A percentile compares a stretch with the other conserved stretches of the same genome.
These are phyloP conservation scores for Noccaea caerulescens DNA, from an alignment of 345 rosid species.

Conservation along the genomic window DNA sequence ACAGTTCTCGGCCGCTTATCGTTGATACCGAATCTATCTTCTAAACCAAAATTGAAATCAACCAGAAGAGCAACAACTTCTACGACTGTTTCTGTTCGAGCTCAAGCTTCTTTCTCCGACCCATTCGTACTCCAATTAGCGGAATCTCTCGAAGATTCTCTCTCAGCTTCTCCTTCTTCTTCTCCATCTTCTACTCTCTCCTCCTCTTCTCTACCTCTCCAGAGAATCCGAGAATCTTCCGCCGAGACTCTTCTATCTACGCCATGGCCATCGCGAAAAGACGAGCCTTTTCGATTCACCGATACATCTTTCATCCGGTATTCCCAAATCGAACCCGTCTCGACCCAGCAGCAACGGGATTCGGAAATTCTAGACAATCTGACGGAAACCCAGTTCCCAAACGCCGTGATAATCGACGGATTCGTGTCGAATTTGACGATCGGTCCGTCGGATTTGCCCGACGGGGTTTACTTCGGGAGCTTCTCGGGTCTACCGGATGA, in stretches of 20 bases:
- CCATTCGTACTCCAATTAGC: constrained; percentile 86
- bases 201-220: constrained; percentile 51
- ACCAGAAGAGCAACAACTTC: constrained; percentile 37
- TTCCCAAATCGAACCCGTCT: constrained; percentile 65
- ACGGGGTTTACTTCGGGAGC: constrained; percentile 79
- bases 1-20: constrained; percentile 46
- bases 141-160: constrained; percentile 86
- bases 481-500: constrained; percentile 52
- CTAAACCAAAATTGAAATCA: constrained; percentile 38
- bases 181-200: constrained; percentile 18
- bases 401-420: constrained; percentile 69
- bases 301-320: constrained; percentile 73
- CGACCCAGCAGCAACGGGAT: constrained; percentile 54
- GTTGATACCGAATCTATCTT: constrained; percentile 36
- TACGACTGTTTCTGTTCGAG: constrained; percentile 44
- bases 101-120: constrained; percentile 76
- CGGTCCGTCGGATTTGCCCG: constrained; percentile 60
- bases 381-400: constrained; percentile 51
- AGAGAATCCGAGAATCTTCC: constrained; percentile 70
- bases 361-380: constrained; percentile 37
- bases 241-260: constrained; percentile 72
- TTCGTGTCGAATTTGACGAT: constrained; percentile 57
- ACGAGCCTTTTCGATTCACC: constrained; percentile 88
- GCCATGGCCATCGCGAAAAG: constrained; percentile 87
- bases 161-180: constrained; percentile 47